These are phyloP conservation scores for Aegilops bicornis DNA, from an alignment of 176 grass and related monocot species.

Conservation along the genomic window DNA sequence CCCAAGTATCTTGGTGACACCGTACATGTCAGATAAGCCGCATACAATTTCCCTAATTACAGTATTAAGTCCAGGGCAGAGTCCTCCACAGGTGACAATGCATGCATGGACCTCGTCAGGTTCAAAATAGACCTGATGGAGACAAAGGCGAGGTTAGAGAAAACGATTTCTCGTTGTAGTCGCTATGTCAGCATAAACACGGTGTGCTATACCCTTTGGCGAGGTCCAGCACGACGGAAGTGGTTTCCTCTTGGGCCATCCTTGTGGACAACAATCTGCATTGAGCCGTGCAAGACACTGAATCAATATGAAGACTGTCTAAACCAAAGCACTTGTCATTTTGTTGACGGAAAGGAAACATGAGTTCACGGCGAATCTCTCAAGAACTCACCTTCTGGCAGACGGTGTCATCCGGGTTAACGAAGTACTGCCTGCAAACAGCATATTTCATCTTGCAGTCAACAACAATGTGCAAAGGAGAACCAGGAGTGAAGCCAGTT, in stretches of 20 bases:
- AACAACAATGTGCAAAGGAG: background rate
- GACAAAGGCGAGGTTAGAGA: conserved; percentile 4
- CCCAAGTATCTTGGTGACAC: conserved; percentile 77
- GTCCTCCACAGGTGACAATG: conserved; percentile 95
- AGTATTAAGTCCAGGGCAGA: conserved; percentile 97
- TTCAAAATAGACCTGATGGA: conserved; percentile 76
- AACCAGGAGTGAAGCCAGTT: background rate
- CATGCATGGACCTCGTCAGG: conserved; percentile 90
- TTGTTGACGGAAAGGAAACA: background rate
- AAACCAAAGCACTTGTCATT: background rate
- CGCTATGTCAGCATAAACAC: background rate
- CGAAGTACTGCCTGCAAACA: conserved; percentile 82
- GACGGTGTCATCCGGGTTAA: conserved; percentile 75
- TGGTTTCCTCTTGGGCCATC: conserved; percentile 75
- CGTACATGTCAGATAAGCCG: conserved; percentile 89
- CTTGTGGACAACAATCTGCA: conserved; percentile 91
- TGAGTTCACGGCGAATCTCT: background rate
- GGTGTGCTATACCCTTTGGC: conserved; percentile 58
- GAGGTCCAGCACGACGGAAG: conserved; percentile 84
- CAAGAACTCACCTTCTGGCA: conserved; percentile 73
- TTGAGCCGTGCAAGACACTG: background rate
- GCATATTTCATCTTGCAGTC: background rate
- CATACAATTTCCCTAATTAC: conserved; percentile 99
- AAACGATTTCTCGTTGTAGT: background rate
- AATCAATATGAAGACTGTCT: background rate